Conservation (phyloP, 1,284 basidiomycete genomes). For the Retiboletus fuscus region DNA sequence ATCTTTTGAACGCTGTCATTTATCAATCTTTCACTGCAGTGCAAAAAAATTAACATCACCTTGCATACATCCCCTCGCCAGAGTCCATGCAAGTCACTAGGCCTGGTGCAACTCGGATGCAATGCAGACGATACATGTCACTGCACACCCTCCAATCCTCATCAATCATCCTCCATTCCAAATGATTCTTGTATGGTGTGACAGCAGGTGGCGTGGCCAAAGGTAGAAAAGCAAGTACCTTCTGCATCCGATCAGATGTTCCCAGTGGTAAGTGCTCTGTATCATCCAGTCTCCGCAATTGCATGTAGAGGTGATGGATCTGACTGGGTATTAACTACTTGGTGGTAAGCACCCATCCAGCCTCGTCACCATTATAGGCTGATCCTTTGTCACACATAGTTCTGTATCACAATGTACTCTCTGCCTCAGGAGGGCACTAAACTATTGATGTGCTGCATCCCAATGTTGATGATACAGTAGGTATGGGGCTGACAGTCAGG, state of each 20-base stretch:
- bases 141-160: slow-evolving; percentile 85
- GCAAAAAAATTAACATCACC: slow-evolving; percentile 78
- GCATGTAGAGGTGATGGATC: slow-evolving; percentile 56
- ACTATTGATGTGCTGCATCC: slow-evolving; percentile 92
- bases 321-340: slow-evolving; percentile 85
- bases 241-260: slow-evolving; percentile 84
- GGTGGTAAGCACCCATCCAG: slow-evolving; percentile 67
- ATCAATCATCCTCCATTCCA: too few relatives aligned
- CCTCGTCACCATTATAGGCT: not conserved
- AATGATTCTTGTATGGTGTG: slow-evolving; percentile 92
- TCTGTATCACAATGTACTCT: slow-evolving; percentile 93
- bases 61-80: slow-evolving; percentile 82
- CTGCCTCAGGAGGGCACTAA: slow-evolving; percentile 95
- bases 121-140: slow-evolving; percentile 89
- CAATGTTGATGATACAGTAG: slow-evolving; percentile 60
- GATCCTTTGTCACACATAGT: slow-evolving; percentile 57
- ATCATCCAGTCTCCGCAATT: not conserved
- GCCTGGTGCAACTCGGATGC: slow-evolving; percentile 78
- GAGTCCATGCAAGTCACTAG: slow-evolving; percentile 80
- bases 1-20: too few relatives aligned
- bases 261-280: slow-evolving; percentile 64
- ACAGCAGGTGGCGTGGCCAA: slow-evolving; percentile 83
- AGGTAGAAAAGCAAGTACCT: slow-evolving; percentile 85
- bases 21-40: slow-evolving; percentile 54
- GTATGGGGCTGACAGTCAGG: slow-evolving; percentile 41